A percentile compares a stretch with the other conserved stretches of the same genome.
Evolutionary conservation across 2,329 filamentous ascomycete species (phyloP).

Genomic region (Trichophyton verrucosum): DNA sequence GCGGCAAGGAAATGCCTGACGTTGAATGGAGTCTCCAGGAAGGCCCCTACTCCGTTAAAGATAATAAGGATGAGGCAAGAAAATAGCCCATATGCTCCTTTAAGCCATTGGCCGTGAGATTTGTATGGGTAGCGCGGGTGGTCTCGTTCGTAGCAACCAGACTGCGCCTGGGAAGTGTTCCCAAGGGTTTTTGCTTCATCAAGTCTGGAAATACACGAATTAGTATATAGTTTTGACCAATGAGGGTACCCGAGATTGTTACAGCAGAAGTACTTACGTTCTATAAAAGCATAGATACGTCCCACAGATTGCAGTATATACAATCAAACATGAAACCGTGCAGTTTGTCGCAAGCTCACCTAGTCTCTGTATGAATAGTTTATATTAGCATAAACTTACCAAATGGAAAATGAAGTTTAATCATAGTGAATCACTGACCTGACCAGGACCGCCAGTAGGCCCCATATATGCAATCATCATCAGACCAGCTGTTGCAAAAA

Average conservation of each 20-base stretch:
- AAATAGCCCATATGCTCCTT: constrained; percentile 19
- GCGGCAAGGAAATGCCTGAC: constrained; percentile 27
- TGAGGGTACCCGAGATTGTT: not conserved
- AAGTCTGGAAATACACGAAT: constrained; percentile 19
- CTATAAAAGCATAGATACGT: constrained; percentile 27
- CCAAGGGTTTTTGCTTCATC: constrained; percentile 29
- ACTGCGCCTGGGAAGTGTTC: constrained; percentile 24
- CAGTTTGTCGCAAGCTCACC: constrained; percentile 29
- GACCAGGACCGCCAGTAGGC: constrained; percentile 25
- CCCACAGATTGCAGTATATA: constrained; percentile 31
- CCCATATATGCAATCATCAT: constrained; percentile 33
- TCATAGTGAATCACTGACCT: constrained; percentile 19
- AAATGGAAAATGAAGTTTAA: constrained; percentile 3
- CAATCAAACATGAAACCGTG: constrained; percentile 30
- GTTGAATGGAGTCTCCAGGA: constrained; percentile 23
- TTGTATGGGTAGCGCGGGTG: constrained; percentile 20
- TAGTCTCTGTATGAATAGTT: constrained; percentile 19
- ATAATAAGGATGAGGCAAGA: constrained; percentile 14
- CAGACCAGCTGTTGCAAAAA: constrained; percentile 29
- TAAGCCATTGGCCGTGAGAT: constrained; percentile 19
- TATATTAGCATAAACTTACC: constrained; percentile 4
- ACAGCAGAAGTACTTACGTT: constrained; percentile 18
- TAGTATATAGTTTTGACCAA: not conserved
- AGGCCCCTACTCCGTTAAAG: constrained; percentile 16
- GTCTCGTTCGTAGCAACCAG: constrained; percentile 15